phyloP scores from a whole-genome alignment of 2,329 filamentous ascomycete genomes.

The Clonostachys rhizophaga region DNA sequence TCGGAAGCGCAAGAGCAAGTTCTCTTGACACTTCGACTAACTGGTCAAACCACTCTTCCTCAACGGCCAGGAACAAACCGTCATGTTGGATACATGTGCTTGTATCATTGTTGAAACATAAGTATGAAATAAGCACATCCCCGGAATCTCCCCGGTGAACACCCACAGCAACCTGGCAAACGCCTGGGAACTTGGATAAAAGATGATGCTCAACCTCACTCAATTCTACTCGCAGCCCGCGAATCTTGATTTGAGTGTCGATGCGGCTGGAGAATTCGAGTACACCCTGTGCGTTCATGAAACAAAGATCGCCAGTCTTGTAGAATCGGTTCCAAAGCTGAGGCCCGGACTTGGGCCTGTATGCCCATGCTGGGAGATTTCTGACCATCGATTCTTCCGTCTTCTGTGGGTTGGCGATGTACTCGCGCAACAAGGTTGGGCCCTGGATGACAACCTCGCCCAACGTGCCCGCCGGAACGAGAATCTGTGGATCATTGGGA shows the following conservation, averaged over 20 bases:
- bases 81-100: neutral
- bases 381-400: conserved; percentile 3
- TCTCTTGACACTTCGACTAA: conserved; percentile 6
- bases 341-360: neutral
- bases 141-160: neutral
- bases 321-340: conserved; percentile 5
- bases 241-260: conserved; percentile 13
- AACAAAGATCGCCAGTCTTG: conserved; percentile 10
- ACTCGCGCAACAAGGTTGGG: conserved; percentile 38
- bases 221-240: conserved; percentile 11
- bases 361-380: neutral
- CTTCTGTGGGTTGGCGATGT: conserved; percentile 14
- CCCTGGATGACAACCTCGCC: conserved; percentile 10
- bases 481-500: conserved; percentile 1
- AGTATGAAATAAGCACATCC: neutral
- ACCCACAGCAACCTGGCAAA: conserved; percentile 1
- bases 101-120: neutral
- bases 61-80: conserved; percentile 4
- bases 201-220: conserved; percentile 8
- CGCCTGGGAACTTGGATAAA: neutral
- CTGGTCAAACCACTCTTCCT: conserved; percentile 4
- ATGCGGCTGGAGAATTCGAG: conserved; percentile 11
- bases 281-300: conserved; percentile 7
- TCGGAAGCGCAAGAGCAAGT: conserved; percentile 8
- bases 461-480: conserved; percentile 4